phyloP scores from a whole-genome alignment of 2,329 filamentous ascomycete genomes.

The Cercospora sojina region DNA sequence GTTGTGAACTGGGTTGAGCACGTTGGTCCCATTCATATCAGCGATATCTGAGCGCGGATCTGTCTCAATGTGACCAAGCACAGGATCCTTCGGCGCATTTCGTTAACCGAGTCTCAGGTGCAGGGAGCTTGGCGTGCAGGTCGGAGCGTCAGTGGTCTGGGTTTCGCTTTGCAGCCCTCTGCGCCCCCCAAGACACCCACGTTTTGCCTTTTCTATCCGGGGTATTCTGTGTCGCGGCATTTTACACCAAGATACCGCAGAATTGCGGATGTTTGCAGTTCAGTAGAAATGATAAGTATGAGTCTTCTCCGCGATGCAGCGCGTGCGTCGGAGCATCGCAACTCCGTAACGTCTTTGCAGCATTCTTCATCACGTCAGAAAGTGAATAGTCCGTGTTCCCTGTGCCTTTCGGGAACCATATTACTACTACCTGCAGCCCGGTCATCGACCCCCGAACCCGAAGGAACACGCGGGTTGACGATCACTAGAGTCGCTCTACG shows the following conservation, averaged over 20 bases:
- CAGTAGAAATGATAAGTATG: not conserved
- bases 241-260: not conserved
- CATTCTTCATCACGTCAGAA: not conserved
- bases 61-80: not conserved
- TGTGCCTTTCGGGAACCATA: not conserved
- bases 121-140: not conserved
- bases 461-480: not conserved
- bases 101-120: constrained; percentile 2
- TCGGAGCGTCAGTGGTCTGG: not conserved
- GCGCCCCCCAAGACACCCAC: not conserved
- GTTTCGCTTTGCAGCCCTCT: not conserved
- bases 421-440: constrained; percentile 2
- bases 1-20: not conserved
- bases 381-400: not conserved
- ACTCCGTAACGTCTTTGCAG: not conserved
- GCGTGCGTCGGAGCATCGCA: not conserved
- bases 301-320: not conserved
- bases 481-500: not conserved
- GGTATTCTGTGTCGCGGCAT: constrained; percentile 5
- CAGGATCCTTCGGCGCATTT: constrained; percentile 3
- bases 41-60: not conserved
- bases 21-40: not conserved
- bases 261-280: not conserved
- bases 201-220: not conserved
- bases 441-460: not conserved